Evolutionary conservation across 1,139 yeast genomes (phyloP).

Genomic region (Yamadazyma dushanensis): DNA sequence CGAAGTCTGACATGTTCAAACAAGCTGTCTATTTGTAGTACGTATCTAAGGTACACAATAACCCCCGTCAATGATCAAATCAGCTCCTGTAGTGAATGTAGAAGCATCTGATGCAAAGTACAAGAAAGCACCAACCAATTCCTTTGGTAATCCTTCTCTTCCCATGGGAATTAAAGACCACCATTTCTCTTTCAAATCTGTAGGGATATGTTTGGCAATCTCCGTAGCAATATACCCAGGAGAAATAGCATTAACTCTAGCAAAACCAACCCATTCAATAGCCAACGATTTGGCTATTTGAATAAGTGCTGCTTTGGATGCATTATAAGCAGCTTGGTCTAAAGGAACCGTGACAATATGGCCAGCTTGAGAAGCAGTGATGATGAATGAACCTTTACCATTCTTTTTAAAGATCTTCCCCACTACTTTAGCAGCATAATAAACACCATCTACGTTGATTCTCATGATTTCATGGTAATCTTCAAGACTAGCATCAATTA

Average conservation of each 20-base stretch:
- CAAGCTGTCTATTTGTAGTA: too few species aligned
- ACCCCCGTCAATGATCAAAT: slow-evolving; percentile 59
- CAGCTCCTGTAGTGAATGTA: slow-evolving; percentile 51
- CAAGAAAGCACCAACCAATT: slow-evolving; percentile 53
- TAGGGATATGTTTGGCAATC: slow-evolving; percentile 40
- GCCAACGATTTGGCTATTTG: slow-evolving; percentile 49
- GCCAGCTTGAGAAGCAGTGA: slow-evolving; percentile 22
- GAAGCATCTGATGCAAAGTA: slow-evolving; percentile 50
- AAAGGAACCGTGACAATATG: slow-evolving; percentile 12
- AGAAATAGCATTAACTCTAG: slow-evolving; percentile 52
- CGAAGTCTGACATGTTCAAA: too few species aligned
- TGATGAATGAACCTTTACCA: slow-evolving; percentile 20
- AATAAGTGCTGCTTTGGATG: slow-evolving; percentile 51
- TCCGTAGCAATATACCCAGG: slow-evolving; percentile 57
- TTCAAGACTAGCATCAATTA: slow-evolving; percentile 6
- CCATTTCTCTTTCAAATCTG: slow-evolving; percentile 29
- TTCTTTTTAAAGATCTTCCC: slow-evolving; percentile 31
- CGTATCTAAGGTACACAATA: slow-evolving; percentile 22
- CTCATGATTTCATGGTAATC: slow-evolving; percentile 5
- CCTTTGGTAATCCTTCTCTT: slow-evolving; percentile 52
- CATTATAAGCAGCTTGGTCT: slow-evolving; percentile 47
- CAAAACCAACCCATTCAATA: slow-evolving; percentile 53
- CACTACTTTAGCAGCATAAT: slow-evolving; percentile 7
- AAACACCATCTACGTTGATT: slow-evolving; percentile 5
- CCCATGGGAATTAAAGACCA: slow-evolving; percentile 47